Base-by-base conservation (phyloP, 192 early-diverging fungal species). In the Coemansia asiatica region DNA sequence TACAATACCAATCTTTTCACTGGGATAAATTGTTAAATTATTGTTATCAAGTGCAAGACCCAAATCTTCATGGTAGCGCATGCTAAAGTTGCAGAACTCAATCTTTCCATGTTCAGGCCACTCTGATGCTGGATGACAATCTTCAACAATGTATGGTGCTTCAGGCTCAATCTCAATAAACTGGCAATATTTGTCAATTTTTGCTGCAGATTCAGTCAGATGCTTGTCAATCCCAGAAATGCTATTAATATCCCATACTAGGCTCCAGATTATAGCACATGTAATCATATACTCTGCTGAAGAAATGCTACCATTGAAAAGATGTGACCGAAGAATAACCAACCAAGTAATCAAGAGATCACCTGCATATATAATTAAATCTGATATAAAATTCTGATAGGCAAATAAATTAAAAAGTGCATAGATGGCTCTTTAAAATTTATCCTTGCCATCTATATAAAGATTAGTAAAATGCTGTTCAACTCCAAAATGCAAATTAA, bases 401-500 rank as follows among this genome's bases (percentile, higher is more conserved):
- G 86, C 72, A 0, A 79, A 83, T 2, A 93, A 73, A 82, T 87
- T 86, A n/a, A 79, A 61, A 3, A 47, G 83, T 38, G 62, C 87
- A 58, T 83, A 84, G 66, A 57, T 67, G 33, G 83, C 81, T 1
- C 85, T 70, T 2, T 83, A 76, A 56, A 89, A 86, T 8, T 88
- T 72, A 71, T 94, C 87, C 6, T 83, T 79, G 7, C 85, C 69
- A 6, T 76, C 62, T 23, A 82, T 72, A 49, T 91, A 88, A 10
- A 74, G 49, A 0, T 55, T 48, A 28, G 77, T 73, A 49, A 95
- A 95, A 3, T 79, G 79, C 36, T 79, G 23, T 35, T 85, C 83
- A 0, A 72, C 84, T 27, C 75, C 70, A 64, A 86, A 0, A 91
- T 81, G 44, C 92, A 85, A 48, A 95, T 87, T 35, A 85, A 85